Evolutionary conservation across 1,139 yeast genomes (phyloP).

Genomic region (Hemisphaericaspora xylofermentans): DNA sequence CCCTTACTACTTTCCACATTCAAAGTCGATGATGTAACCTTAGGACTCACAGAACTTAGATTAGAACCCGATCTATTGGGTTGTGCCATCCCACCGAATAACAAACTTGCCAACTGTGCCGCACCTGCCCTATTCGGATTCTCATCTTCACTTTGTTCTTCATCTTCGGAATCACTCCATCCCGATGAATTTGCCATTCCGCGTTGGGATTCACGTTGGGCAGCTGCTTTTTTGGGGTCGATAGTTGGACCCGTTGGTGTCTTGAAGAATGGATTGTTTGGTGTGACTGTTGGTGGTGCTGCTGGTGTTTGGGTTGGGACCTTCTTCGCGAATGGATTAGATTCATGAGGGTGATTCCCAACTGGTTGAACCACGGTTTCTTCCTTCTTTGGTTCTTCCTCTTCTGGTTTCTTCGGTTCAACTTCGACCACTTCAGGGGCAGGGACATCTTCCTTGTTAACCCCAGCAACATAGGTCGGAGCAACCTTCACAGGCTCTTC

Average conservation of each 20-base stretch:
- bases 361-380: slow-evolving; percentile 4
- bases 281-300: slow-evolving; percentile 10
- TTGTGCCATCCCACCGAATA: slow-evolving; percentile 62
- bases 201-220: slow-evolving; percentile 65
- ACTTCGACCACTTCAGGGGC: slow-evolving; percentile 9
- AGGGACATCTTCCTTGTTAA: slow-evolving; percentile 10
- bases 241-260: slow-evolving; percentile 36
- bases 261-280: slow-evolving; percentile 50
- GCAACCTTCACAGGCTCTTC: slow-evolving; percentile 28
- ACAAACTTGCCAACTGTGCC: slow-evolving; percentile 59
- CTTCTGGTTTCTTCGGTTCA: too few species aligned
- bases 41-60: slow-evolving; percentile 4
- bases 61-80: slow-evolving; percentile 25
- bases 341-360: slow-evolving; percentile 13
- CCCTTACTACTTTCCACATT: slow-evolving; percentile 16
- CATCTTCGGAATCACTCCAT: slow-evolving; percentile 65
- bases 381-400: slow-evolving; percentile 10
- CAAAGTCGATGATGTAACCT: slow-evolving; percentile 7
- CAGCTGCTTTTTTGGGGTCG: slow-evolving; percentile 58
- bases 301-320: slow-evolving; percentile 9
- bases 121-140: slow-evolving; percentile 54
- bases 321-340: slow-evolving; percentile 38
- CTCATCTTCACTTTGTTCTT: slow-evolving; percentile 49
- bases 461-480: slow-evolving; percentile 30
- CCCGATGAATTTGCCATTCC: slow-evolving; percentile 52